Conservation (phyloP, 2,329 filamentous ascomycete species). For the Amesomyces nigricolor region DNA sequence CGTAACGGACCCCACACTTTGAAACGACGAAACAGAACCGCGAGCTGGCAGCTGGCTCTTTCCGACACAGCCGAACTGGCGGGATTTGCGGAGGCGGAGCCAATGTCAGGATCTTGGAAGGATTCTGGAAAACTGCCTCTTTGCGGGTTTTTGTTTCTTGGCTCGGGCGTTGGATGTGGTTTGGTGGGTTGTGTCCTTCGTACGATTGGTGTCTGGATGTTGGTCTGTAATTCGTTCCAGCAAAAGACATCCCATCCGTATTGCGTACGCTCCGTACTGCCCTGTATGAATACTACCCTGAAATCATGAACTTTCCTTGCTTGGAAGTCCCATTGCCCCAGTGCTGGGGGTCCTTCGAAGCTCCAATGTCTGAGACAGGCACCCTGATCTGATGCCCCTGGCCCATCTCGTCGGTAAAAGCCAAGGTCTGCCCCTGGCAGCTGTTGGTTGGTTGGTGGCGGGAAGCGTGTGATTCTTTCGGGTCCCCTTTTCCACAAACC, state of each 20-base stretch:
- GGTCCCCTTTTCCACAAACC: neutral
- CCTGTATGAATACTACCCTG: too few relatives aligned
- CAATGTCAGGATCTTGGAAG: conserved; percentile 12
- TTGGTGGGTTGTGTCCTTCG: too few relatives aligned
- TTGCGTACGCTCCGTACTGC: neutral
- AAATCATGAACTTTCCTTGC: too few relatives aligned
- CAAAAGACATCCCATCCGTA: neutral
- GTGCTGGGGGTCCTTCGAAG: too few relatives aligned
- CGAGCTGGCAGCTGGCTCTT: neutral
- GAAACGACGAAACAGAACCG: neutral
- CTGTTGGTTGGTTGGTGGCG: neutral
- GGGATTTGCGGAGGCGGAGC: conserved; percentile 20
- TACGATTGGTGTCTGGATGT: neutral
- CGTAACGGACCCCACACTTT: conserved; percentile 2
- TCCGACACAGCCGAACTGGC: conserved; percentile 21
- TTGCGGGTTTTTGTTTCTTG: neutral
- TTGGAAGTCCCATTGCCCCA: too few relatives aligned
- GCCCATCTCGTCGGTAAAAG: too few relatives aligned
- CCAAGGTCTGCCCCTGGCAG: too few relatives aligned
- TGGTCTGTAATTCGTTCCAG: neutral
- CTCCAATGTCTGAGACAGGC: too few relatives aligned
- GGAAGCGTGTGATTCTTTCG: neutral
- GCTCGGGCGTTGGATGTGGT: neutral
- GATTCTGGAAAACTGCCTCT: conserved; percentile 21
- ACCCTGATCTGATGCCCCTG: too few relatives aligned